These are phyloP conservation scores for Sporothrix phasma DNA, from an alignment of 2,329 filamentous ascomycete species.

Conservation along the genomic window DNA sequence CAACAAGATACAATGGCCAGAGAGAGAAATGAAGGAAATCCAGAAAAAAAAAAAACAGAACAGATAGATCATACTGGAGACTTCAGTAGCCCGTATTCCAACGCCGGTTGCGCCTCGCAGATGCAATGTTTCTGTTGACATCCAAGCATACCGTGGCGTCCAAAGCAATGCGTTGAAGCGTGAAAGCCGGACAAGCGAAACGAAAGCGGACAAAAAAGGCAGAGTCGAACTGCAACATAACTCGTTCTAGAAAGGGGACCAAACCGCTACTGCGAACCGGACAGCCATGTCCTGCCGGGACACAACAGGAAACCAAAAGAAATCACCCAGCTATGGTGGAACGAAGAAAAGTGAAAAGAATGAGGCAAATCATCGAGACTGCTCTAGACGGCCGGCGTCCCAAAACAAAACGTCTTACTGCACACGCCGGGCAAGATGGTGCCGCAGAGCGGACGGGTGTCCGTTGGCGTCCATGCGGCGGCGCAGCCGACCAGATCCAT, in stretches of 20 bases:
- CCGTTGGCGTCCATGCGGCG: constrained; percentile 13
- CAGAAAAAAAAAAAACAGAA: background rate
- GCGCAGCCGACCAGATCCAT: constrained; percentile 9
- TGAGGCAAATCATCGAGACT: background rate
- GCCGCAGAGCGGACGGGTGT: constrained; percentile 7
- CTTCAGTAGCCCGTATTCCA: background rate
- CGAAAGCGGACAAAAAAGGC: background rate
- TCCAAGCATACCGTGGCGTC: constrained; percentile 2
- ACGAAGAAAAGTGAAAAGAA: background rate
- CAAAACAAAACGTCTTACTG: background rate
- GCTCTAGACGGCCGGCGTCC: background rate
- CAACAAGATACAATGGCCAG: background rate
- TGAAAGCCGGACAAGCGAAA: background rate
- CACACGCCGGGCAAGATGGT: constrained; percentile 10
- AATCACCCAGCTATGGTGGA: background rate
- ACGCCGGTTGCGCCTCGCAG: constrained; percentile 2
- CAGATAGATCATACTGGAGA: background rate
- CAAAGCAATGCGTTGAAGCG: background rate
- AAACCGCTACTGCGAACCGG: background rate
- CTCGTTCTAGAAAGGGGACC: background rate
- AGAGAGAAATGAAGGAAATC: background rate
- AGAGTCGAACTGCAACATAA: background rate
- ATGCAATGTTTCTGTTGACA: constrained; percentile 10
- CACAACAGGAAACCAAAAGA: background rate
- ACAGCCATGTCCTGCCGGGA: constrained; percentile 7